These are phyloP conservation scores for Parafenestella ontariensis DNA, from an alignment of 2,329 filamentous ascomycete genomes.

Conservation along the genomic window DNA sequence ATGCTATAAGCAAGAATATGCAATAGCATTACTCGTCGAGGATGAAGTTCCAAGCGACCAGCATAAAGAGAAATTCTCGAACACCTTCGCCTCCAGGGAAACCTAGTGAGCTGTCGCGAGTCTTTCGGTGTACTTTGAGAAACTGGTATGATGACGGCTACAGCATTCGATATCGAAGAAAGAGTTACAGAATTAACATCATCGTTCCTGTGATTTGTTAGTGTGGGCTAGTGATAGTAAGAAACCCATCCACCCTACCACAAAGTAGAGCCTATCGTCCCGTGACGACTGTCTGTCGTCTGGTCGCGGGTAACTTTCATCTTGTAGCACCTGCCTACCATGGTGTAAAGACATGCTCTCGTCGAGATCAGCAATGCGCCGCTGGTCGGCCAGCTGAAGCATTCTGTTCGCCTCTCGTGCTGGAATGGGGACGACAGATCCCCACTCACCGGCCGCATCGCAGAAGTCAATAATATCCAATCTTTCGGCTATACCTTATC, in stretches of 20 bases:
- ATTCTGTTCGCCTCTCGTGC: conserved; percentile 23
- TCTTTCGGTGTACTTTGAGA: no score
- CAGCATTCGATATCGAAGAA: neutral
- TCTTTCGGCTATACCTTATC: conserved; percentile 11
- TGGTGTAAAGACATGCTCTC: neutral
- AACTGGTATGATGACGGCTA: no score
- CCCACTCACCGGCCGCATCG: conserved; percentile 38
- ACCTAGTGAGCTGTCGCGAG: no score
- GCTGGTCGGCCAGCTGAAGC: conserved; percentile 23
- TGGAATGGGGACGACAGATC: conserved; percentile 31
- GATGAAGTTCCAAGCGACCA: no score
- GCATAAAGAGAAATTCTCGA: no score
- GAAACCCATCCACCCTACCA: neutral
- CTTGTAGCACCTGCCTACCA: neutral
- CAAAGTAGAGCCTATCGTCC: neutral
- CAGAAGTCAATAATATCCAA: conserved; percentile 31
- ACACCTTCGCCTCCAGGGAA: no score
- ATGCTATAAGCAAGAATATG: no score
- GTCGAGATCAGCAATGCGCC: conserved; percentile 19
- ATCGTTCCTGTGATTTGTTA: neutral
- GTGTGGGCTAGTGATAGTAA: neutral
- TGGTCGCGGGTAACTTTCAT: no score
- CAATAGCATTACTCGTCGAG: no score
- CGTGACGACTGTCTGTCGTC: neutral
- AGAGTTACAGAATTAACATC: neutral